phyloP scores from a whole-genome alignment of 2,329 filamentous ascomycete genomes.

The Talaromyces sp. region DNA sequence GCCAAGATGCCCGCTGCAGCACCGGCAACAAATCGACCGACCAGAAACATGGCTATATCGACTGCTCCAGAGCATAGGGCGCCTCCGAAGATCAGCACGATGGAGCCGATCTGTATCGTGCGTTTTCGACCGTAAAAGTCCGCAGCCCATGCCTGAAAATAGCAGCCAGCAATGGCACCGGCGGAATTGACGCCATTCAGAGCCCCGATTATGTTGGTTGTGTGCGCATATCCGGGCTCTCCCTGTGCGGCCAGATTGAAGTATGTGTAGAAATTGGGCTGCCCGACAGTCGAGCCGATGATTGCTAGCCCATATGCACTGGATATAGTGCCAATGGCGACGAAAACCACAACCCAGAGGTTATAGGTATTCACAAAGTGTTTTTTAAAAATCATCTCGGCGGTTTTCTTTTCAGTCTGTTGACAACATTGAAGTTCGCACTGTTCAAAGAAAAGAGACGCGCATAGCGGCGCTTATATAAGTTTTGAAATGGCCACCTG shows the following conservation, averaged over 20 bases:
- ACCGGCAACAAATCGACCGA: slow-evolving; percentile 33
- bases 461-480: not conserved
- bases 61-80: slow-evolving; percentile 34
- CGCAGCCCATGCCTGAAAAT: slow-evolving; percentile 17
- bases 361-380: slow-evolving; percentile 25
- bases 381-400: slow-evolving; percentile 6
- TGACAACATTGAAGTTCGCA: not conserved
- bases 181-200: slow-evolving; percentile 43
- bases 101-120: slow-evolving; percentile 30
- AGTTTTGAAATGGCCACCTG: not conserved
- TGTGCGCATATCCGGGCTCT: slow-evolving; percentile 37
- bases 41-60: slow-evolving; percentile 37
- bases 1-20: slow-evolving; percentile 31
- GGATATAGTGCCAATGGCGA: slow-evolving; percentile 28
- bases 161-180: slow-evolving; percentile 31
- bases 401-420: not conserved
- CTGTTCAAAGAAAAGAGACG: not conserved
- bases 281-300: slow-evolving; percentile 42
- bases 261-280: slow-evolving; percentile 41
- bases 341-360: slow-evolving; percentile 27
- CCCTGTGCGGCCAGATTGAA: slow-evolving; percentile 34
- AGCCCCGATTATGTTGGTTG: slow-evolving; percentile 39
- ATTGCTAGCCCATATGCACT: slow-evolving; percentile 24
- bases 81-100: slow-evolving; percentile 34
- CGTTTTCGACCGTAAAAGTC: slow-evolving; percentile 36